Conservation (phyloP, 2,329 filamentous ascomycete genomes). For the Alternaria atra region DNA sequence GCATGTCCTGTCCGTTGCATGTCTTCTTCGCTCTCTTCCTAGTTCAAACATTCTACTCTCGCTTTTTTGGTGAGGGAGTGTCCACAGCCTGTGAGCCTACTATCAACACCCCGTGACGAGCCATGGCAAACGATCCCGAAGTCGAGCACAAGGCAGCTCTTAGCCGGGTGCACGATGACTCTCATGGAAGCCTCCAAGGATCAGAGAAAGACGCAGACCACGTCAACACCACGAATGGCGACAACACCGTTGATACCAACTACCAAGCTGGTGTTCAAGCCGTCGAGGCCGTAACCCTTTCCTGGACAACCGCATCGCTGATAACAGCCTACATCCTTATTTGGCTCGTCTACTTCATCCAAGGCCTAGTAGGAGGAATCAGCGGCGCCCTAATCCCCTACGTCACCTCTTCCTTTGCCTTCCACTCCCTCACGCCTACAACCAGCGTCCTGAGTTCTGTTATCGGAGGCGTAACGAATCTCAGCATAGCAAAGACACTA, state of each 20-base stretch:
- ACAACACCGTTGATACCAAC: background rate
- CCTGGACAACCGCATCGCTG: constrained; percentile 9
- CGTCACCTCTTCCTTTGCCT: constrained; percentile 48
- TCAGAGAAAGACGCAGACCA: constrained; percentile 1
- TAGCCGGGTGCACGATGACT: background rate
- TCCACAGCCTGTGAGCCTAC: background rate
- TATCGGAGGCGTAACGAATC: constrained; percentile 46
- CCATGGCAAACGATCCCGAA: background rate
- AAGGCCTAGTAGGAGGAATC: constrained; percentile 53
- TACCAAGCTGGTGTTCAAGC: constrained; percentile 10
- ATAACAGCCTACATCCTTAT: constrained; percentile 14
- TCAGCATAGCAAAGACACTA: constrained; percentile 50
- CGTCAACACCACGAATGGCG: background rate
- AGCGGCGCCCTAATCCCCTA: constrained; percentile 48
- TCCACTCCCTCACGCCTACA: constrained; percentile 44
- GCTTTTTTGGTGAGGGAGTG: background rate
- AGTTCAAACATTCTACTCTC: background rate
- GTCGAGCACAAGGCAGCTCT: background rate
- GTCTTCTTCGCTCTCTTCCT: background rate
- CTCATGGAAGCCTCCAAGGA: background rate
- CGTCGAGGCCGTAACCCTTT: constrained; percentile 8
- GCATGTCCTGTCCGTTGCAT: background rate
- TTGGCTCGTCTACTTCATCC: constrained; percentile 48
- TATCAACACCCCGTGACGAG: background rate
- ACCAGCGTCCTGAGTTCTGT: constrained; percentile 44